Conservation (phyloP, 257 asterid species). For the Petunia axillaris region DNA sequence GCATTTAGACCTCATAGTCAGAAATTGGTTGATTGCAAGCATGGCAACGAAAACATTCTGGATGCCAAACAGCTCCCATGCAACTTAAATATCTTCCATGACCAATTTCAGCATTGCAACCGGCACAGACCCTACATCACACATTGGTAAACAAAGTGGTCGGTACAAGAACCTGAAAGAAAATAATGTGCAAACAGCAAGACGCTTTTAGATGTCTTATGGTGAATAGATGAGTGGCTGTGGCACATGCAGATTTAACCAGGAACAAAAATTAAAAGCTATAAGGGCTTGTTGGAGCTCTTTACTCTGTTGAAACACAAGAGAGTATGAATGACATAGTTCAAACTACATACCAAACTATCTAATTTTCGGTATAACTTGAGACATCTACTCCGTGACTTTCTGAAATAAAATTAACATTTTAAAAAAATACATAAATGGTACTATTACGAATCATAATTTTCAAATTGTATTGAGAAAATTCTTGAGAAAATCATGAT, state of each 20-base stretch:
- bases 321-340: background rate
- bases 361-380: background rate
- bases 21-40: slow-evolving; percentile 84
- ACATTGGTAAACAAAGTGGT: slow-evolving; percentile 19
- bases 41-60: slow-evolving; percentile 91
- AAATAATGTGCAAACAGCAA: background rate
- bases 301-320: background rate
- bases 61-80: slow-evolving; percentile 98
- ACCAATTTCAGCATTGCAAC: slow-evolving; percentile 90
- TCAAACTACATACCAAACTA: background rate
- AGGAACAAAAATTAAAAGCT: background rate
- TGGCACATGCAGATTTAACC: background rate
- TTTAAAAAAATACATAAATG: background rate
- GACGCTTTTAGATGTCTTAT: background rate
- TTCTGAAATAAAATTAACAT: background rate
- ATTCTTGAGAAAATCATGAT: background rate
- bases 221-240: background rate
- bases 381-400: background rate
- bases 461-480: background rate
- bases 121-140: slow-evolving; percentile 79
- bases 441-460: background rate
- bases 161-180: slow-evolving; percentile 12
- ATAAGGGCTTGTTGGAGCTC: background rate
- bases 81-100: slow-evolving; percentile 91
- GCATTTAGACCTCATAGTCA: slow-evolving; percentile 81